Conservation (phyloP, 306 rosid species). For the Trichosanthes cucumerina region DNA sequence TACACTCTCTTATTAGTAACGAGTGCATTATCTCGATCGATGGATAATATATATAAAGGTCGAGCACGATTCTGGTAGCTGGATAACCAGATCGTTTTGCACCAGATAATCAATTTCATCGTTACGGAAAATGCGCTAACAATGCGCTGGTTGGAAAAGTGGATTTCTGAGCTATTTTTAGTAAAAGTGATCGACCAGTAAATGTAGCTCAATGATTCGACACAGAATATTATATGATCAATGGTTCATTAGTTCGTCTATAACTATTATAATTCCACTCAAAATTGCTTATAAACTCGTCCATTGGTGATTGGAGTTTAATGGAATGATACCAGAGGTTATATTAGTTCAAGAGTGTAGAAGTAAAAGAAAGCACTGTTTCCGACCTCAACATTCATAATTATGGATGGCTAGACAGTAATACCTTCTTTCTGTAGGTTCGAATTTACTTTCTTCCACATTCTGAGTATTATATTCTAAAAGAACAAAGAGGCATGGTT, state of each 20-base stretch:
- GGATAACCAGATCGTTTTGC: neutral
- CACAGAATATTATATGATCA: neutral
- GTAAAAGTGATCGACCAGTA: neutral
- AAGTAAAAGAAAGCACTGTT: neutral
- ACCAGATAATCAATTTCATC: neutral
- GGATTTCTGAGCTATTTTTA: neutral
- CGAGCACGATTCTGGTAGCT: neutral
- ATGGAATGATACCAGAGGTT: neutral
- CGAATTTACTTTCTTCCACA: neutral
- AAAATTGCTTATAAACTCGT: neutral
- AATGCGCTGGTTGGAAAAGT: neutral
- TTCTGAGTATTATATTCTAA: neutral
- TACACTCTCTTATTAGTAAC: neutral
- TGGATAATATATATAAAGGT: neutral
- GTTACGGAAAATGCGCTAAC: neutral
- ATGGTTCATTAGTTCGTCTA: too few species aligned
- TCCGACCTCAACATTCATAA: neutral
- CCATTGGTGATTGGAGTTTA: neutral
- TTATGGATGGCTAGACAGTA: neutral
- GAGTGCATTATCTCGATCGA: neutral
- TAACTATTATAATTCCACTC: neutral
- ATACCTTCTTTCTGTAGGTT: neutral
- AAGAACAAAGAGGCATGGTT: neutral
- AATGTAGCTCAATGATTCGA: neutral
- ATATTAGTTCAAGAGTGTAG: neutral